phyloP scores from a whole-genome alignment of 176 grass and related monocot species.

The Musa itinerans region DNA sequence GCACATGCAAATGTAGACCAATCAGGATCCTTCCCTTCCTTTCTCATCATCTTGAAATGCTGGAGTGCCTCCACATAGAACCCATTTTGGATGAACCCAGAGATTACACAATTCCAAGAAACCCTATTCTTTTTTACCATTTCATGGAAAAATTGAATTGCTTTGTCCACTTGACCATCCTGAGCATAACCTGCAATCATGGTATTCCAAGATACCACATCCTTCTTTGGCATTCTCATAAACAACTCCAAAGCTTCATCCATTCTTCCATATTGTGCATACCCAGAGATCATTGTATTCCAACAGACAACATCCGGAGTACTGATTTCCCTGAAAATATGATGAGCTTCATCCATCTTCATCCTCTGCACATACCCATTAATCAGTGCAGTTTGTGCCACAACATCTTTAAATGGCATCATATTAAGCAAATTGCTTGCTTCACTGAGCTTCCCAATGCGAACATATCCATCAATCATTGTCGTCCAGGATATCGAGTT shows the following conservation, averaged over 20 bases:
- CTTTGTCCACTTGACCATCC: slow-evolving; percentile 36
- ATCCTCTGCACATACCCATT: slow-evolving; percentile 39
- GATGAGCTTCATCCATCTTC: slow-evolving; percentile 27
- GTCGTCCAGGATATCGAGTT: slow-evolving; percentile 46
- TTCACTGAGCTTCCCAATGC: slow-evolving; percentile 37
- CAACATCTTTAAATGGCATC: slow-evolving; percentile 38
- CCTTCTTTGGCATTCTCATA: slow-evolving; percentile 44
- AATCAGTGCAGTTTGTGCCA: slow-evolving; percentile 53
- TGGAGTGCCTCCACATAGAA: slow-evolving; percentile 32
- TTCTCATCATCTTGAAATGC: slow-evolving; percentile 41
- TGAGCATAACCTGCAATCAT: slow-evolving; percentile 51
- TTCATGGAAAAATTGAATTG: slow-evolving; percentile 30
- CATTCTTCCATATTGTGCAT: slow-evolving; percentile 39
- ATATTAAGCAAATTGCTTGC: slow-evolving; percentile 36
- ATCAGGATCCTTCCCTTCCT: slow-evolving; percentile 25
- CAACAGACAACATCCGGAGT: slow-evolving; percentile 36
- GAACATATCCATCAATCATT: slow-evolving; percentile 37
- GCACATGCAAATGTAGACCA: slow-evolving; percentile 50
- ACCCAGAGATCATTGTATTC: slow-evolving; percentile 63
- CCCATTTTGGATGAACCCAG: slow-evolving; percentile 43
- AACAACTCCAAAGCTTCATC: slow-evolving; percentile 38
- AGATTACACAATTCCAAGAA: slow-evolving; percentile 59
- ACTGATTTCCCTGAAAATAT: slow-evolving; percentile 42
- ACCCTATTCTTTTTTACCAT: slow-evolving; percentile 33
- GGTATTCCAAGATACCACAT: slow-evolving; percentile 57